phyloP scores from a whole-genome alignment of 495 filamentous ascomycete genomes.

The Aspergillus coremiiformis region DNA sequence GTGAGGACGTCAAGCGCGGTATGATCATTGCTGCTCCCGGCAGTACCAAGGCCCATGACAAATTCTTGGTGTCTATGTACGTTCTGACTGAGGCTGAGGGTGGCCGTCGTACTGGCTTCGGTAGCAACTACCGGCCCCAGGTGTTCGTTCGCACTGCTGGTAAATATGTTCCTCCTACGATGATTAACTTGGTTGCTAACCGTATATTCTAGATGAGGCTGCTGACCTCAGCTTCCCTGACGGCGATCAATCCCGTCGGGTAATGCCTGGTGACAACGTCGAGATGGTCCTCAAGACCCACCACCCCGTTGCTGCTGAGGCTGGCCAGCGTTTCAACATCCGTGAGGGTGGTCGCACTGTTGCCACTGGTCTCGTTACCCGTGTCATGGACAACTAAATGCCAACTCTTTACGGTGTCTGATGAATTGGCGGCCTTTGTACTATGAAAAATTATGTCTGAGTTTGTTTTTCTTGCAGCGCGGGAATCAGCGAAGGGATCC shows the following conservation, averaged over 20 bases:
- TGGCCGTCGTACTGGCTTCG: conserved; percentile 90
- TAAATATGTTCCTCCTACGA: conserved; percentile 24
- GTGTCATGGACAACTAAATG: conserved; percentile 49
- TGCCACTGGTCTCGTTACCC: conserved; percentile 84
- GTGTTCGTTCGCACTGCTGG: conserved; percentile 88
- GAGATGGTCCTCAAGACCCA: conserved; percentile 84
- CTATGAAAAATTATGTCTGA: conserved; percentile 27
- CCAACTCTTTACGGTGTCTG: conserved; percentile 1
- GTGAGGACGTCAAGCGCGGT: conserved; percentile 87
- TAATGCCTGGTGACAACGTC: conserved; percentile 97
- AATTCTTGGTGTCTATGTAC: conserved; percentile 94
- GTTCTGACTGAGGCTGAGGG: conserved; percentile 96
- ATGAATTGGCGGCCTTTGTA: conserved; percentile 25
- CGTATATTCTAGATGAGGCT: conserved; percentile 56
- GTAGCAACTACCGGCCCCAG: conserved; percentile 90
- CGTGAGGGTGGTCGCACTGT: conserved; percentile 93
- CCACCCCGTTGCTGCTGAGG: conserved; percentile 76
- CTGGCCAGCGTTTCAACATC: conserved; percentile 90
- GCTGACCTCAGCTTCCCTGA: conserved; percentile 75
- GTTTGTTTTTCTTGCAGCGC: conserved; percentile 33
- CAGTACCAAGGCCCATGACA: conserved; percentile 67
- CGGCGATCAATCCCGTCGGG: conserved; percentile 64
- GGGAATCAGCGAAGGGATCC: conserved; percentile 32
- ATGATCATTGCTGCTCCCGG: conserved; percentile 86
- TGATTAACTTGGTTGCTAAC: conserved; percentile 3